phyloP scores from a whole-genome alignment of 768 basidiomycete species.

The Pulveroboletus sp. region DNA sequence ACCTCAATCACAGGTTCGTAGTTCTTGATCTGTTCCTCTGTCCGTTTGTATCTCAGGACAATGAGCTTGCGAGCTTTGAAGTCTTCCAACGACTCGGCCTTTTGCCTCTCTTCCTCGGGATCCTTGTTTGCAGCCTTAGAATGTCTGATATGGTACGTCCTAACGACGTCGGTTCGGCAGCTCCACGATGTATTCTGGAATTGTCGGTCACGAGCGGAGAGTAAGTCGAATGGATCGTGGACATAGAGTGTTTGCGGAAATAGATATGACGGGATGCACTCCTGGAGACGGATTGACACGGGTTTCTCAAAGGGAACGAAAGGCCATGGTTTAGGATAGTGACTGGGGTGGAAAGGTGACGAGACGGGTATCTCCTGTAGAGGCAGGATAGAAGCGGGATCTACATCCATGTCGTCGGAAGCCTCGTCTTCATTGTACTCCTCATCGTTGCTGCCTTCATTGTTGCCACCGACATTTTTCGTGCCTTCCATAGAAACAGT shows the following conservation, averaged over 20 bases:
- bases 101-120: constrained; percentile 1
- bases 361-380: constrained; percentile 9
- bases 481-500: too few relatives aligned
- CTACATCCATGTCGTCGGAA: background rate
- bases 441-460: too few relatives aligned
- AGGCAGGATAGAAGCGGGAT: background rate
- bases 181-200: background rate
- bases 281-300: constrained; percentile 28
- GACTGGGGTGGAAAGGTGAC: constrained; percentile 31
- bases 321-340: constrained; percentile 44
- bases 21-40: constrained; percentile 22
- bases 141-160: too few relatives aligned
- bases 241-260: constrained; percentile 43
- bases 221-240: constrained; percentile 41
- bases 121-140: background rate
- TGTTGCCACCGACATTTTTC: too few relatives aligned
- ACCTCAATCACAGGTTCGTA: constrained; percentile 29
- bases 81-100: constrained; percentile 9
- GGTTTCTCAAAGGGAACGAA: constrained; percentile 33
- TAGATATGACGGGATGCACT: constrained; percentile 32
- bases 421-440: background rate
- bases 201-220: constrained; percentile 14
- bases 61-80: constrained; percentile 16
- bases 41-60: constrained; percentile 19
- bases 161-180: too few relatives aligned